phyloP scores from a whole-genome alignment of 352 stramenopile species.

The Phytopythium montanum region DNA sequence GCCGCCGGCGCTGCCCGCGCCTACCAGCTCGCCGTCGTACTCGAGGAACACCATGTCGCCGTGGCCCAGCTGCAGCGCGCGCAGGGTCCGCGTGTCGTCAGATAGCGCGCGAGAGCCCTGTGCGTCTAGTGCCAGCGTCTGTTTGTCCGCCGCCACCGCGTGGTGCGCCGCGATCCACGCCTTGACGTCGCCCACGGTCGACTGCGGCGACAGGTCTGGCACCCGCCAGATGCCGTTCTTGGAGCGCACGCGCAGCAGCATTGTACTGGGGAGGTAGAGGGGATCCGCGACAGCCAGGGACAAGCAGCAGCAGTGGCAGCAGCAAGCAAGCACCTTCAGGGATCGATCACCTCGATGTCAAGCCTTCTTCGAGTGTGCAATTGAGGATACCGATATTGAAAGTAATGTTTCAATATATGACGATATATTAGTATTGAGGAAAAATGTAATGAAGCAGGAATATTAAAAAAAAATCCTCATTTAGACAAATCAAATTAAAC shows the following conservation, averaged over 20 bases:
- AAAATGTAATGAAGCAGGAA: no score
- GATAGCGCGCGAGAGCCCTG: constrained; percentile 27
- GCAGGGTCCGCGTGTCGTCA: constrained; percentile 51
- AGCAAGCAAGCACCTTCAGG: no score
- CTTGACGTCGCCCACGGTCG: constrained; percentile 72
- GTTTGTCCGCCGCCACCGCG: constrained; percentile 40
- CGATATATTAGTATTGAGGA: no score
- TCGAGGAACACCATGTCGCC: constrained; percentile 82
- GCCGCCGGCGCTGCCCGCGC: constrained; percentile 37
- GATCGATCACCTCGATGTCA: neutral
- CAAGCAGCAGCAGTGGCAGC: no score
- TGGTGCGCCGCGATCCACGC: constrained; percentile 75
- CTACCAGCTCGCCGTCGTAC: constrained; percentile 67
- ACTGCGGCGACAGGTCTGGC: constrained; percentile 47
- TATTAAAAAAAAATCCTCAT: no score
- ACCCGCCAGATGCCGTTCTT: constrained; percentile 90
- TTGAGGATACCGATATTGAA: no score
- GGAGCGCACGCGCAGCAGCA: constrained; percentile 83
- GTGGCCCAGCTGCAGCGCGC: constrained; percentile 54
- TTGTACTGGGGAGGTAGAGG: constrained; percentile 12
- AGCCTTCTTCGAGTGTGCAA: no score
- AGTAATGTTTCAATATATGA: no score
- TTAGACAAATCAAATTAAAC: no score
- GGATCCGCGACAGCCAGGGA: no score
- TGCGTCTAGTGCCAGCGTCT: constrained; percentile 59